These are phyloP conservation scores for Neltuma alba DNA, from an alignment of 306 rosid genomes.

Conservation along the genomic window DNA sequence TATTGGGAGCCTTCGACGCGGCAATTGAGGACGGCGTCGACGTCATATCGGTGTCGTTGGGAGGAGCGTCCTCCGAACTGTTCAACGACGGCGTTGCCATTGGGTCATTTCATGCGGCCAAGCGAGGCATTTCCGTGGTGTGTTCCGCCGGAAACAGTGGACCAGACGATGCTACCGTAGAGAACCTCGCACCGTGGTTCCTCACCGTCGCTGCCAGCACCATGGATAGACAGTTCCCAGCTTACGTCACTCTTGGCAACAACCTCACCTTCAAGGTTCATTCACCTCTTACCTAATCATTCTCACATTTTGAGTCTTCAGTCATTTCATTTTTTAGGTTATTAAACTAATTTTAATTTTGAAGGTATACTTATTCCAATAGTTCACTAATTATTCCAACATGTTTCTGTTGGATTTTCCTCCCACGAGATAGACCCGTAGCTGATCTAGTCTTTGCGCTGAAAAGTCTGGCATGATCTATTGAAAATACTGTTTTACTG, in stretches of 20 bases:
- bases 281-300: background rate
- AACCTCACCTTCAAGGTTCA: constrained; percentile 54
- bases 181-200: constrained; percentile 74
- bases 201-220: constrained; percentile 92
- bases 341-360: background rate
- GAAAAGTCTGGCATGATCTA: background rate
- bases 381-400: background rate
- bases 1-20: constrained; percentile 71
- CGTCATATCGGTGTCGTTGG: constrained; percentile 78
- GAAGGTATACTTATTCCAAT: background rate
- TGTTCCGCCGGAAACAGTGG: constrained; percentile 93
- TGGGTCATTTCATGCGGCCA: constrained; percentile 85
- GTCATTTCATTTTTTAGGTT: background rate
- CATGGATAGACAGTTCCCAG: constrained; percentile 78
- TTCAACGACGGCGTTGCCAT: constrained; percentile 75
- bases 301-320: background rate
- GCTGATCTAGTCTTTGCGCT: background rate
- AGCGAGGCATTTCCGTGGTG: constrained; percentile 73
- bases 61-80: constrained; percentile 51
- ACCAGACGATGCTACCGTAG: constrained; percentile 57
- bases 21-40: constrained; percentile 87
- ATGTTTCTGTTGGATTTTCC: background rate
- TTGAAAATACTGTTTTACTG: background rate
- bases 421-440: background rate
- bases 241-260: constrained; percentile 62